Evolutionary conservation across 345 rosid species (phyloP), one percentile per base, ranked within the genome.

Genomic region (Bruguiera gymnorhiza): DNA sequence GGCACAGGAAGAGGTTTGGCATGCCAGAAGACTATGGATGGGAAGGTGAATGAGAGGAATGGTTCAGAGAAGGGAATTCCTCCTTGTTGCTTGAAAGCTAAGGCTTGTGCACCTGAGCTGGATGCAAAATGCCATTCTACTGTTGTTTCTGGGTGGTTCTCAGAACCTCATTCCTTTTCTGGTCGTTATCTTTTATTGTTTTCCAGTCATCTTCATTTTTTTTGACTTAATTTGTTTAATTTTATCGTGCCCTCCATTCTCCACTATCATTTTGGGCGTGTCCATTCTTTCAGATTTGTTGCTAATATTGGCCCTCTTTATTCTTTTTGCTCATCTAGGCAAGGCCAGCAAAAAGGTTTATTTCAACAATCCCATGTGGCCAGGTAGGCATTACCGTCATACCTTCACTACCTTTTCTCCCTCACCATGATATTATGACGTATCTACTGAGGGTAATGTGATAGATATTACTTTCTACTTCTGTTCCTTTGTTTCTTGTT

Each of bases 111-210:
- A 67, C 90, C 98, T 5, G 99, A 92, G 88, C 78, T 67, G 50
- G 90, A 88, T 63, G 89, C 94, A 29, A 90, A 86, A 84, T 92
- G 99, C 80, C 98, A 95, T 70, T 82, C 94, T 15, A 95, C 98
- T 39, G 99, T 95, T 86, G 98, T 92, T 78, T 92, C 98, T 87
- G 99, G 99, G 66, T 95, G 99, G 98, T 95, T 95, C 78, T 88
- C 99, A 0, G 91, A 90, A 80, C 74, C 81, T 82, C 83, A 80
- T 66, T 82, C 85, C 76, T 62, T 77, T 81, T 56, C 88, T 63
- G 97, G 92, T 90, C 71, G 68, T 64, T 75, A 50, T 81, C 76
- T 63, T 56, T 72, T 29, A 19, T 30, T 69, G 37, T 34, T 64
- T 64, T 2, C 64, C 18, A 19, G 30, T 8, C 32, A 37, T 21